Base-by-base conservation (phyloP, 2,329 filamentous ascomycete genomes). In the Tolypocladium amazonense region DNA sequence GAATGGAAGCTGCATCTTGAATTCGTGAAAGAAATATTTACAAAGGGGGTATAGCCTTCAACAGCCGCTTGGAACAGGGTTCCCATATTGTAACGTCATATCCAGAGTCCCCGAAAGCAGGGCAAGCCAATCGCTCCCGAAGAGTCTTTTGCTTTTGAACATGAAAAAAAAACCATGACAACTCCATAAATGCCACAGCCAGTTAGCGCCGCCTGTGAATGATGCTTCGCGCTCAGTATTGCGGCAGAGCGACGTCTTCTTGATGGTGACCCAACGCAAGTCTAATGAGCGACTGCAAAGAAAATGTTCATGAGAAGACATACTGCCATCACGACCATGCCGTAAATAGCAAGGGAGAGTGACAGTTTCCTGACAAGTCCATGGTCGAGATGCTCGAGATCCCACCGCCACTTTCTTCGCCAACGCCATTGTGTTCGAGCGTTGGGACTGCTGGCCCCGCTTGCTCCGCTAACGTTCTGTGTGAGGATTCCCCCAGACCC, bases 271-370 rank as follows among this genome's bases (percentile, higher is more conserved):
- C 18, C 35, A 38, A 38, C 45, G 62, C 61, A 66, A 65, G 38
- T 66, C 59, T 74, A 90, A 75, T 88, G 84, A 60, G 81, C 80
- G 59, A 80, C 82, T 57, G 84, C 80, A 67, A 94, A 92, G 67
- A 96, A 89, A 18, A 89, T 86, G 71, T 97, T 97, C 70, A 92
- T 91, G 52, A 84, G 77, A 66, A 99, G 75, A 71, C 92, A 97
- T 56, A 93, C 87, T 35, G 90, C 76, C 94, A 99, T 97, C 58
- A 99, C 92, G 56, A 89, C 75, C 11, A 90, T 65, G 25, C 94
- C 94, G 70, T 99, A 99, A 11, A 92, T 79, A 9, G 89, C 88
- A 61, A 99, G 77, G 0, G 78, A 87, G 55, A 97, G 77, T 58
- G 91, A 87, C 63, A 90, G 73, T 68, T 85, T 88, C 61, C 94